Evolutionary conservation across 2,329 filamentous ascomycete genomes (phyloP).

Genomic region (Trichoderma cornu-damae): DNA sequence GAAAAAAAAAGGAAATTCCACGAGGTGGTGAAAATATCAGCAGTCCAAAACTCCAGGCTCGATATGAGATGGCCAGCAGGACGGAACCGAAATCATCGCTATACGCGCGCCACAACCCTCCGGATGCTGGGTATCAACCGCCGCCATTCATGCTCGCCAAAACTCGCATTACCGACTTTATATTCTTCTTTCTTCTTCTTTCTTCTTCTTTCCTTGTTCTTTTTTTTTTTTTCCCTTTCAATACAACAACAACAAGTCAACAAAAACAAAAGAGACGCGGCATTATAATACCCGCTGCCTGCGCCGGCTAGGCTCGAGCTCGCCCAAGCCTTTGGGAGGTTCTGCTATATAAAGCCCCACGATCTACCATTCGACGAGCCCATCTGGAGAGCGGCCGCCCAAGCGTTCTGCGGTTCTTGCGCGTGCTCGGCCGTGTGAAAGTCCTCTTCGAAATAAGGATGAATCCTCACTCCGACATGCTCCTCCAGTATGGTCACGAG

Average conservation of each 20-base stretch:
- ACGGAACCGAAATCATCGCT: constrained; percentile 16
- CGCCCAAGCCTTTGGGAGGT: background rate
- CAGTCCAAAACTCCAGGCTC: constrained; percentile 21
- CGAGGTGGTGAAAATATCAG: constrained; percentile 7
- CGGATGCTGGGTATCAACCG: constrained; percentile 14
- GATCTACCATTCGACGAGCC: constrained; percentile 23
- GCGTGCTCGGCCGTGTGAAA: constrained; percentile 39
- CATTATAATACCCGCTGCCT: background rate
- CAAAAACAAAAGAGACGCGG: constrained; percentile 13
- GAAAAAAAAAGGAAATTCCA: constrained; percentile 11
- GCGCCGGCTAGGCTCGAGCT: background rate
- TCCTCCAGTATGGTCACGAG: constrained; percentile 36
- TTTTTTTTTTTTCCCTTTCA: background rate
- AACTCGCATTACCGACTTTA: background rate
- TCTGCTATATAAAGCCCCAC: constrained; percentile 33
- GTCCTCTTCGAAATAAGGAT: constrained; percentile 42
- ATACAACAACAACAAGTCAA: constrained; percentile 7
- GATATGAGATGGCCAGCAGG: constrained; percentile 9
- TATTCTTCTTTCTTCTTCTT: background rate
- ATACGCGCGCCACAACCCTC: background rate
- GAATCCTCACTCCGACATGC: constrained; percentile 35
- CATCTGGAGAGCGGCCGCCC: constrained; percentile 35
- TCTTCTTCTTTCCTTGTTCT: too few relatives aligned
- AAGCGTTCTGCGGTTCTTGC: constrained; percentile 34
- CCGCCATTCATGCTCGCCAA: constrained; percentile 4